Evolutionary conservation across 2,329 filamentous ascomycete genomes (phyloP), one percentile per base, ranked within the genome.

Genomic region (Cladophialophora bantiana): DNA sequence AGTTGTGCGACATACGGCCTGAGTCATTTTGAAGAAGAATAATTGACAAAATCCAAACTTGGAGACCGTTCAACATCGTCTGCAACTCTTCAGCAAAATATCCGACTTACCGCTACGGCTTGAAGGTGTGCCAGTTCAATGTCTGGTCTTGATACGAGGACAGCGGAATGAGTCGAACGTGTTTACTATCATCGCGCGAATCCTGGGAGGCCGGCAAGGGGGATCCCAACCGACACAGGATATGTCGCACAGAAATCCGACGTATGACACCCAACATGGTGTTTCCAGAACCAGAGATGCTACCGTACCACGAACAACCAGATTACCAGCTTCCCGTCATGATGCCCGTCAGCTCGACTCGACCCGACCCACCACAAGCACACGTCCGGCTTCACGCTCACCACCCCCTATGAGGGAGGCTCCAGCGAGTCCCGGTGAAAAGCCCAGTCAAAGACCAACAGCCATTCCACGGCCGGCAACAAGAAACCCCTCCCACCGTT

Each of bases 231-330:
- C 36, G 20, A 52, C 36, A 36, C 54, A 53, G 55, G 59, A 60
- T 35, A 70, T 70, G 68, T 70, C 68, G 42, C 55, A 70, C 68
- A 70, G 64, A 66, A 64, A 53, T 61, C 62, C 48, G 54, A 55
- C 54, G 40, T 60, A 68, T 67, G 66, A 66, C 60, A 68, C 64
- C 66, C 68, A 63, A 62, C 48, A 62, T 40, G 66, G 66, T 65
- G 55, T 52, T 57, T 61, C 66, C 57, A 67, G 60, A 68, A 64
- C 60, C 31, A 65, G 50, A 64, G 63, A 68, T 70, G 66, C 66
- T 62, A 70, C 68, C 50, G 68, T 70, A 31, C 63, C 68, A 70
- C 68, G 66, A 65, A 36, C 59, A 4, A 20, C 58, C 40, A 65
- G 36, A 48, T 56, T 57, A 50, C 60, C 42, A 62, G 53, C 38